Evolutionary conservation across 129 eudicot species (phyloP).

Genomic region (Helianthus tuberosus): DNA sequence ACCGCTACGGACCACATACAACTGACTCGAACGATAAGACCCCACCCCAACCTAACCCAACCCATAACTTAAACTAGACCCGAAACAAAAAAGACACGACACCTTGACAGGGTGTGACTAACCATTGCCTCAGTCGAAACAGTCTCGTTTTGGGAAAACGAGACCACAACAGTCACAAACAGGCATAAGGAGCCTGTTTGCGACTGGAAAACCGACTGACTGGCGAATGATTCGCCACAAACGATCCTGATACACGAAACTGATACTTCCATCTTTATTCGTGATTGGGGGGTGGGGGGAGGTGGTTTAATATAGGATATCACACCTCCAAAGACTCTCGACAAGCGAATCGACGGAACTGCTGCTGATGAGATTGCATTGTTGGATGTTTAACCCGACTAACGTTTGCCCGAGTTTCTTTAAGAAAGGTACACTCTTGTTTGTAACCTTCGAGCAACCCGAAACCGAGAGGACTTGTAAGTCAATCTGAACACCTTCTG

Average conservation of each 20-base stretch:
- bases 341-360: conserved; percentile 60
- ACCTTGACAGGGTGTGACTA: conserved; percentile 34
- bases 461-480: conserved; percentile 78
- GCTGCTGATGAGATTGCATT: conserved; percentile 76
- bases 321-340: conserved; percentile 82
- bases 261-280: conserved; percentile 18
- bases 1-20: conserved; percentile 35
- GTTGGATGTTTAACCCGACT: conserved; percentile 78
- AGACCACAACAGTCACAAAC: conserved; percentile 46
- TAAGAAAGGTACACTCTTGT: conserved; percentile 60
- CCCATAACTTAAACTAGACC: conserved; percentile 12
- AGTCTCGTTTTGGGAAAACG: conserved; percentile 32
- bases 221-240: conserved; percentile 46
- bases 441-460: conserved; percentile 77
- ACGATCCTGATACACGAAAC: conserved; percentile 44
- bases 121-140: conserved; percentile 45
- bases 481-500: conserved; percentile 51
- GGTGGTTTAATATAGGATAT: conserved; percentile 57
- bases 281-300: neutral
- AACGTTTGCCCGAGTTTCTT: conserved; percentile 65
- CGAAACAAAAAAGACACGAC: conserved; percentile 16
- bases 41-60: conserved; percentile 1
- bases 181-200: conserved; percentile 50
- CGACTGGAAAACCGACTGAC: conserved; percentile 36
- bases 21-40: conserved; percentile 23